Evolutionary conservation across 176 grass and related monocot species (phyloP).

Genomic region (Musa troglodytarum): DNA sequence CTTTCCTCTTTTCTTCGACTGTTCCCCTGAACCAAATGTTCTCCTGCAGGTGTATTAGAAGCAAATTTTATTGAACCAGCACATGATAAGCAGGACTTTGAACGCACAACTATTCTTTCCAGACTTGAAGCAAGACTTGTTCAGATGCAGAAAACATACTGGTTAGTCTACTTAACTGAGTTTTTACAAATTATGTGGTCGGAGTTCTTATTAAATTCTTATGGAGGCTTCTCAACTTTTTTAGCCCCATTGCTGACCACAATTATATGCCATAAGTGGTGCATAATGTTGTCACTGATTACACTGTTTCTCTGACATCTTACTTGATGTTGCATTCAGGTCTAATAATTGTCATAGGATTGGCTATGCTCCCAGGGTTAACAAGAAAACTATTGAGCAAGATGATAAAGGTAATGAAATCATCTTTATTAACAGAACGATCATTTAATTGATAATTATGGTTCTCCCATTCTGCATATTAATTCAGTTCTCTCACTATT

Average conservation of each 20-base stretch:
- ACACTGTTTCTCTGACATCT: neutral
- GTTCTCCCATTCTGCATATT: neutral
- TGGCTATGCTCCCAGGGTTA: constrained; percentile 52
- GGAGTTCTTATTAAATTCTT: neutral
- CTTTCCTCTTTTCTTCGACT: constrained; percentile 10
- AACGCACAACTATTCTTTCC: constrained; percentile 84
- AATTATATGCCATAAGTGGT: too few species aligned
- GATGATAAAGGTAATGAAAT: constrained; percentile 37
- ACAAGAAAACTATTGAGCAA: constrained; percentile 27
- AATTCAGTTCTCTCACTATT: neutral
- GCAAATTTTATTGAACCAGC: constrained; percentile 97
- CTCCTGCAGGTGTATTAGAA: constrained; percentile 70
- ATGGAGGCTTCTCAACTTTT: neutral
- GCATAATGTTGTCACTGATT: too few species aligned
- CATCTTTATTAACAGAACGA: neutral
- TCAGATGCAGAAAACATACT: constrained; percentile 96
- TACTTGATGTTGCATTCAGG: constrained; percentile 34
- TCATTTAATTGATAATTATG: neutral
- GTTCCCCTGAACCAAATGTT: constrained; percentile 15
- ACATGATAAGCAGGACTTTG: constrained; percentile 99
- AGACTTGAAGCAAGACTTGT: constrained; percentile 74
- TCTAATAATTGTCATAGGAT: constrained; percentile 62
- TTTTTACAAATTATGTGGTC: neutral
- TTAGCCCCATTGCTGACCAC: too few species aligned
- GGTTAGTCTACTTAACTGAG: constrained; percentile 26